A percentile compares a stretch with the other conserved stretches of the same genome.
phyloP scores from a whole-genome alignment of 768 basidiomycete genomes.

The Auricularia heimuer region DNA sequence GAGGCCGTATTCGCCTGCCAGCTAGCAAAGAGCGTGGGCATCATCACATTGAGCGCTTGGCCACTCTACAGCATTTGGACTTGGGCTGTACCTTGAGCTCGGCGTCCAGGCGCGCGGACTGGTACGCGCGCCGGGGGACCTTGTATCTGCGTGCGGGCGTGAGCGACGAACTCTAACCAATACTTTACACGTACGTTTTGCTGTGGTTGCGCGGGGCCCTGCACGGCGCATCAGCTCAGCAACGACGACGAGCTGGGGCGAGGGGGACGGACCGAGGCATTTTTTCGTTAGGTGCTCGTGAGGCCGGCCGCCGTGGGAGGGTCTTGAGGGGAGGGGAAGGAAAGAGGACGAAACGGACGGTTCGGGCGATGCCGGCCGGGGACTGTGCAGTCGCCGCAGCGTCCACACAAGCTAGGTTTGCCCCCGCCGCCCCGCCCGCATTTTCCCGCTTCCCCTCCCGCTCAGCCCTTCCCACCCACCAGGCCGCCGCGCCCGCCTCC shows the following conservation, averaged over 20 bases:
- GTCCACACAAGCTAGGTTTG: constrained; percentile 2
- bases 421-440: neutral
- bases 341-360: constrained; percentile 3
- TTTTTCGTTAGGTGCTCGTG: constrained; percentile 44
- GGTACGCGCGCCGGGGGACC: constrained; percentile 96
- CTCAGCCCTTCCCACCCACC: constrained; percentile 21
- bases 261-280: constrained; percentile 65
- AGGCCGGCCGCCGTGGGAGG: constrained; percentile 12
- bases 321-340: constrained; percentile 19
- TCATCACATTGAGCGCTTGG: neutral
- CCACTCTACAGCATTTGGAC: neutral
- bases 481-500: constrained; percentile 12
- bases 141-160: constrained; percentile 62
- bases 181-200: constrained; percentile 73
- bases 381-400: constrained; percentile 2
- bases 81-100: constrained; percentile 82
- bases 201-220: constrained; percentile 88
- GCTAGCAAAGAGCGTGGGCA: constrained; percentile 35
- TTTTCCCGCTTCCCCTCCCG: neutral
- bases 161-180: neutral
- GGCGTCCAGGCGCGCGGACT: constrained; percentile 96
- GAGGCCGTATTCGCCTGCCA: constrained; percentile 99
- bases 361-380: neutral
- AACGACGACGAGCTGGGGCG: constrained; percentile 3
- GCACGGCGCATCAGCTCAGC: constrained; percentile 5